phyloP scores from a whole-genome alignment of 306 rosid species.

The Chamaecrista fasciculata region DNA sequence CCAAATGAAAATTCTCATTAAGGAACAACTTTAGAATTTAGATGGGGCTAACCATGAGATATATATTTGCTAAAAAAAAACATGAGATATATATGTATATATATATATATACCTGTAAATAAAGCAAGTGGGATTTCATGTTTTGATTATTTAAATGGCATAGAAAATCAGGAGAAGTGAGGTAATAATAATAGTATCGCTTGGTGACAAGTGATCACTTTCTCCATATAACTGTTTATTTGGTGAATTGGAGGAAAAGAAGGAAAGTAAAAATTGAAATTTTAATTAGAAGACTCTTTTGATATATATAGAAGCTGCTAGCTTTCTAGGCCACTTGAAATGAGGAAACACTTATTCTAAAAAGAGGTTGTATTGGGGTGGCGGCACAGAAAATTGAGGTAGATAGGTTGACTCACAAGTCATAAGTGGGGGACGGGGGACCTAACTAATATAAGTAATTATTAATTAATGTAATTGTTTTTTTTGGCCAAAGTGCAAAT shows the following conservation, averaged over 20 bases:
- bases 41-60: too few species aligned
- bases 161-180: not conserved
- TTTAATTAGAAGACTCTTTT: too few species aligned
- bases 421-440: not conserved
- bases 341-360: not conserved
- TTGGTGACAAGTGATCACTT: not conserved
- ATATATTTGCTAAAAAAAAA: too few species aligned
- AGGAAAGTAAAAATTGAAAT: not conserved
- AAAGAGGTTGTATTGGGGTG: not conserved
- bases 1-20: not conserved
- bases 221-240: not conserved
- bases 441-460: not conserved
- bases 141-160: not conserved
- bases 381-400: not conserved
- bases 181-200: not conserved
- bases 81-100: too few species aligned
- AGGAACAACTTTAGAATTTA: too few species aligned
- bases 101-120: too few species aligned
- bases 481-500: too few species aligned
- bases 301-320: too few species aligned
- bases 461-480: too few species aligned
- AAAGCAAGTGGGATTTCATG: too few species aligned
- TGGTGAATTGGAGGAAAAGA: not conserved
- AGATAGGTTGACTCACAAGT: not conserved
- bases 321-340: not conserved